Percentiles rank a stretch among this genome's conserved stretches.
phyloP scores from a whole-genome alignment of 2,329 filamentous ascomycete genomes.

The Canariomyces notabilis region DNA sequence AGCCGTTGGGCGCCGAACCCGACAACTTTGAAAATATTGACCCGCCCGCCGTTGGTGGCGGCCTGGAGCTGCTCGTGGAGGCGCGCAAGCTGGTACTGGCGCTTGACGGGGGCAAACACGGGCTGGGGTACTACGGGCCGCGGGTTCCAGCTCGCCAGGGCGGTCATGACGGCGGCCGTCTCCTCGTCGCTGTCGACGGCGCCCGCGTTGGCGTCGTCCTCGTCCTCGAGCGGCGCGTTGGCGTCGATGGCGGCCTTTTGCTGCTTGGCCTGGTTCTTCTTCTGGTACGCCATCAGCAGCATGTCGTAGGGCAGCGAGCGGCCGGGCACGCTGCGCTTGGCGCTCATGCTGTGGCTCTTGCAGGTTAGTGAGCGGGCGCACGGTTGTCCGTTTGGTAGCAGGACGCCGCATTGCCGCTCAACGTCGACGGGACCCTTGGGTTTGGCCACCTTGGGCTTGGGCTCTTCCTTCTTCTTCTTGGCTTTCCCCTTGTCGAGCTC shows the following conservation, averaged over 20 bases:
- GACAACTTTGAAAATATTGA: constrained; percentile 59
- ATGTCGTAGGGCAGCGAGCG: constrained; percentile 88
- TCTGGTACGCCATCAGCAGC: constrained; percentile 81
- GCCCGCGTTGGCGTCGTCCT: constrained; percentile 71
- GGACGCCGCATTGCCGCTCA: constrained; percentile 87
- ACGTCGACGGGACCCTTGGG: constrained; percentile 92
- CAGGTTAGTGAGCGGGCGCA: constrained; percentile 87
- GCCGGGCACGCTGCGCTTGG: constrained; percentile 82
- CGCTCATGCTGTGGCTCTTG: constrained; percentile 93
- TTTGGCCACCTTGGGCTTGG: constrained; percentile 76
- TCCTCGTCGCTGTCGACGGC: constrained; percentile 95
- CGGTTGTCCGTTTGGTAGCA: constrained; percentile 75
- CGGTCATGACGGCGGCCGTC: constrained; percentile 80
- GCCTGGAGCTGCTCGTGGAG: constrained; percentile 62
- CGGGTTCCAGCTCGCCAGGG: constrained; percentile 69
- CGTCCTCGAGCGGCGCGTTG: constrained; percentile 83
- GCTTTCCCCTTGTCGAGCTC: constrained; percentile 80
- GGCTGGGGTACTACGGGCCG: constrained; percentile 69
- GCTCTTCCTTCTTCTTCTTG: constrained; percentile 94
- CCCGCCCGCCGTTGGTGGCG: constrained; percentile 60
- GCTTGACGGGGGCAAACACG: constrained; percentile 55
- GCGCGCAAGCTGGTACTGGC: constrained; percentile 58
- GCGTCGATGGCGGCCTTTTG: constrained; percentile 95
- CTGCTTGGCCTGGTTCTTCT: constrained; percentile 98
- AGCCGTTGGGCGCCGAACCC: constrained; percentile 53